phyloP scores from a whole-genome alignment of 345 rosid species.

The Boechera retrofracta region DNA sequence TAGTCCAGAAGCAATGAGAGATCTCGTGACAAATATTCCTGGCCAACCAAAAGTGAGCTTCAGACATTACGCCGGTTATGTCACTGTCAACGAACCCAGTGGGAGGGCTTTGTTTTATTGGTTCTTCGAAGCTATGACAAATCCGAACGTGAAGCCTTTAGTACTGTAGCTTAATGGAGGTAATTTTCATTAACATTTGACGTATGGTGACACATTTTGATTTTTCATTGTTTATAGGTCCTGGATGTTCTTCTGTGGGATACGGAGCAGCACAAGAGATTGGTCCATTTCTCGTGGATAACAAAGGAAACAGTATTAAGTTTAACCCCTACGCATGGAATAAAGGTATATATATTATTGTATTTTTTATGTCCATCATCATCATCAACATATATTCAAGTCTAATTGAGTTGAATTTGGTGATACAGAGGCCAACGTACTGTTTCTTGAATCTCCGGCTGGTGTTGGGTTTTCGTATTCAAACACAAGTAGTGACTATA shows the following conservation, averaged over 20 bases:
- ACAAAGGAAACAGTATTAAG: constrained; percentile 63
- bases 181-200: constrained; percentile 28
- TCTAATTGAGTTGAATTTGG: constrained; percentile 19
- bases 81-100: constrained; percentile 58
- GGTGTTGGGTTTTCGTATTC: constrained; percentile 95
- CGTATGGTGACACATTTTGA: constrained; percentile 15
- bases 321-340: constrained; percentile 88
- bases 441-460: constrained; percentile 88
- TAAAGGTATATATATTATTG: constrained; percentile 56
- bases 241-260: constrained; percentile 99
- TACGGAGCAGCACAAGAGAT: constrained; percentile 99
- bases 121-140: constrained; percentile 72
- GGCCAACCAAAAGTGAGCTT: constrained; percentile 67
- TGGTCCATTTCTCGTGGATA: constrained; percentile 92
- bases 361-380: not conserved
- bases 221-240: constrained; percentile 55
- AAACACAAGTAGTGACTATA: constrained; percentile 66
- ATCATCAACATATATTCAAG: too few species aligned
- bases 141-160: constrained; percentile 64
- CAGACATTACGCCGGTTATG: constrained; percentile 72
- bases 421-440: constrained; percentile 79
- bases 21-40: constrained; percentile 69
- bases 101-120: constrained; percentile 84
- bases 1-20: constrained; percentile 39
- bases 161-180: constrained; percentile 98